Percentiles rank a stretch among this genome's conserved stretches.
phyloP scores from a whole-genome alignment of 768 basidiomycete genomes.

The Suillus decipiens region DNA sequence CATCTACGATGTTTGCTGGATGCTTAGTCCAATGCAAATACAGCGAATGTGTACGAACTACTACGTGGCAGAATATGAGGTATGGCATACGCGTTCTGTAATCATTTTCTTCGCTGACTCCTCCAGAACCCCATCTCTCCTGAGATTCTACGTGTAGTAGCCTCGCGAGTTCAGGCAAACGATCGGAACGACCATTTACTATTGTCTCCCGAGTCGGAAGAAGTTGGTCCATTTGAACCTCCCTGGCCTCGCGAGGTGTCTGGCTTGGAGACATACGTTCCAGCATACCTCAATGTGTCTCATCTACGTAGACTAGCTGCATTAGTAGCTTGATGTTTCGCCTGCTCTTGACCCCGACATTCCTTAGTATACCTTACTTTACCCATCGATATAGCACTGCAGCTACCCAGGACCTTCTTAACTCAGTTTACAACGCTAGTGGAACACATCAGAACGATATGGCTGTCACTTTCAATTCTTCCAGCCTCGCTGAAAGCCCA shows the following conservation, averaged over 20 bases:
- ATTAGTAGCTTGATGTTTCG: slow-evolving; percentile 63
- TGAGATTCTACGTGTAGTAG: slow-evolving; percentile 95
- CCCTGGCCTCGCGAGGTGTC: slow-evolving; percentile 94
- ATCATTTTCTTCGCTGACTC: slow-evolving; percentile 9
- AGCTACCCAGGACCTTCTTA: slow-evolving; percentile 13
- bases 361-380: slow-evolving; percentile 4
- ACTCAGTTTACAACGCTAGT: slow-evolving; percentile 10
- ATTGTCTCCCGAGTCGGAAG: slow-evolving; percentile 94
- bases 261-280: slow-evolving; percentile 95
- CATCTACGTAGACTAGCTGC: slow-evolving; percentile 87
- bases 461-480: no score
- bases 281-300: slow-evolving; percentile 87
- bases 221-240: slow-evolving; percentile 93
- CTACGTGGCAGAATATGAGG: slow-evolving; percentile 99
- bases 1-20: slow-evolving; percentile 99
- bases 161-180: slow-evolving; percentile 92
- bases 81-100: slow-evolving; percentile 33
- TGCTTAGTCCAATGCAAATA: slow-evolving; percentile 98
- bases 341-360: slow-evolving; percentile 2
- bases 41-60: slow-evolving; percentile 99
- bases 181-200: slow-evolving; percentile 97
- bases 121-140: slow-evolving; percentile 91
- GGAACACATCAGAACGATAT: no score
- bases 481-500: no score
- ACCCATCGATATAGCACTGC: slow-evolving; percentile 10